Evolutionary conservation across 805 yeast genomes (phyloP).

Genomic region (Candida pseudofarinosa): DNA sequence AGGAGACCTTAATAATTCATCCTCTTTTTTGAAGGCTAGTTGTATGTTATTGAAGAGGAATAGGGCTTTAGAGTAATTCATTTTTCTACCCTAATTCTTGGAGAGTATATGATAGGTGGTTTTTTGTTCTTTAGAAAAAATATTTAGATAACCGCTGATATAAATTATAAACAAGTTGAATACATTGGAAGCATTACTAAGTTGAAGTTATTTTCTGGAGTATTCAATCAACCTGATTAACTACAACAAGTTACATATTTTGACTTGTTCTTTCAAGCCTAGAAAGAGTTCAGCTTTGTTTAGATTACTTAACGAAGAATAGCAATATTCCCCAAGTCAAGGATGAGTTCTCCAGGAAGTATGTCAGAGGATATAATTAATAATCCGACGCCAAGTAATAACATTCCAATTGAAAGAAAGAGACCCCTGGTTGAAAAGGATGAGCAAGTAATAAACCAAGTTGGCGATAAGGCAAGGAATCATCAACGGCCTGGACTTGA

Average conservation of each 20-base stretch:
- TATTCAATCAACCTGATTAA: too few relatives aligned
- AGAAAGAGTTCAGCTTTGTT: too few relatives aligned
- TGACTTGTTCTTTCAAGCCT: too few relatives aligned
- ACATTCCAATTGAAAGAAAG: neutral
- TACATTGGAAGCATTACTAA: neutral
- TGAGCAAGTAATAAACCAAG: neutral
- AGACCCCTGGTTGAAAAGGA: neutral
- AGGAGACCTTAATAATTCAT: neutral
- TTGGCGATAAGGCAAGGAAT: neutral
- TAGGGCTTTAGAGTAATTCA: neutral
- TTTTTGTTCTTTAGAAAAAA: too few relatives aligned
- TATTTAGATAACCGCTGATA: neutral
- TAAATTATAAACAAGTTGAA: neutral
- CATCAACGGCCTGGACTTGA: constrained; percentile 10
- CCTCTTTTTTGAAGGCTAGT: neutral
- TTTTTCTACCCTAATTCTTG: neutral
- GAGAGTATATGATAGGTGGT: neutral
- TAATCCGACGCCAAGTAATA: neutral
- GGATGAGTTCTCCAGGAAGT: constrained; percentile 4
- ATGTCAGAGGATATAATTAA: constrained; percentile 3
- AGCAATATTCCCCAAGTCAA: too few relatives aligned
- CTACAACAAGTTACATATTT: too few relatives aligned
- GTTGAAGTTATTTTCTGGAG: too few relatives aligned
- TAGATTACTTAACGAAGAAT: too few relatives aligned
- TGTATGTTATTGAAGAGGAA: neutral